Evolutionary conservation across 495 filamentous ascomycete species (phyloP), one percentile per base, ranked within the genome.

Genomic region (Xylaria telfairii): DNA sequence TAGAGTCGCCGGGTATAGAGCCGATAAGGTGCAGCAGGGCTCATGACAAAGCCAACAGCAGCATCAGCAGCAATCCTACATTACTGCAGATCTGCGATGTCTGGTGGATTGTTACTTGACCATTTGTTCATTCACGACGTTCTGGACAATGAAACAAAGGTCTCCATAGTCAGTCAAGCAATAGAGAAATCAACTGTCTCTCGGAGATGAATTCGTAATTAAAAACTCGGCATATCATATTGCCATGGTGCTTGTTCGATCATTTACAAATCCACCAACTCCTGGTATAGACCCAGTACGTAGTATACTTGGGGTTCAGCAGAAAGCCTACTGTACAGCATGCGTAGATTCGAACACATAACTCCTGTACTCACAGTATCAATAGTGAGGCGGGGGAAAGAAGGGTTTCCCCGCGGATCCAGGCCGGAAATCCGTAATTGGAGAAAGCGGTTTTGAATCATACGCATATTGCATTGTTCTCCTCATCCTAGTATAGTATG

Each of bases 371-470:
- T 28, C n/a, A 30, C 41, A 46, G 42, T 64, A 64, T 32, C 41
- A 47, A 47, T 64, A 47, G 10, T n/a, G 28, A 65, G 17, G 28
- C 9, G 44, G 42, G 41, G 24, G 28, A 5, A 51, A 51, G 30
- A 39, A 1, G 62, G 26, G 12, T 47, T 63, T 10, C 60, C 46
- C 26, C 62, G 28, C 62, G 62, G 62, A 65, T 51, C 44, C 24
- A 26, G 30, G 37, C 62, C 62, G 62, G 28, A 51, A 24, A 4
- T 26, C 62, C 61, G 61, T 34, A 64, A 64, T 64, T 64, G 61
- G 39, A 21, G 56, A 59, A 47, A 8, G n/a, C n/a, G n/a, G n/a
- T n/a, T n/a, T n/a, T n/a, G n/a, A n/a, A n/a, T n/a, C n/a, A 34
- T 61, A 34, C 57, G n/a, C 19, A 10, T 5, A 15, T 21, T 32